phyloP scores from a whole-genome alignment of 495 filamentous ascomycete genomes.

The Jackrogersella minutella region DNA sequence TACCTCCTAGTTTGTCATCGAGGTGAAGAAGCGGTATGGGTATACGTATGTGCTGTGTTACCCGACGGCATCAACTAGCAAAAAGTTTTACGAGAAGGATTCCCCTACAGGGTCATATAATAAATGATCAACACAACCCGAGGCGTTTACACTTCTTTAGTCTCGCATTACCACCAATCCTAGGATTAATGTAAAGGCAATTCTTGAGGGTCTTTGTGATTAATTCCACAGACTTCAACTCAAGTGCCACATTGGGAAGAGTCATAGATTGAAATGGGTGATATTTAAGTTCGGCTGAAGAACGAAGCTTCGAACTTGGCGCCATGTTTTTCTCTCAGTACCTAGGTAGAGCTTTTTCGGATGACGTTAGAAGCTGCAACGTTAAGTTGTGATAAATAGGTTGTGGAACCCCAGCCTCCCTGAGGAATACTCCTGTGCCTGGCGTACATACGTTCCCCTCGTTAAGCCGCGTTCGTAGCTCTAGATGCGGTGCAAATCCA shows the following conservation, averaged over 20 bases:
- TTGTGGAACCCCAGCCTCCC: slow-evolving; percentile 32
- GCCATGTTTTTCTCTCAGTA: too few relatives aligned
- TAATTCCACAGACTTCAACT: not conserved
- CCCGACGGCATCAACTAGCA: not conserved
- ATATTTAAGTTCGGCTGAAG: not conserved
- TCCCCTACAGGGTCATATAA: not conserved
- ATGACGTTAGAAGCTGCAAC: slow-evolving; percentile 25
- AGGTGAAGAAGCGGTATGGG: slow-evolving; percentile 28
- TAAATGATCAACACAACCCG: not conserved
- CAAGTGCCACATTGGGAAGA: not conserved
- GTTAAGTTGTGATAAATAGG: slow-evolving; percentile 14
- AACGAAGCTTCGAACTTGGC: not conserved
- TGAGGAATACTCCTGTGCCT: slow-evolving; percentile 20
- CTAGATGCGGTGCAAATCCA: not conserved
- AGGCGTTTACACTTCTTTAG: not conserved
- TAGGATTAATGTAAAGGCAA: not conserved
- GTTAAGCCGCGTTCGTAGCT: slow-evolving; percentile 9
- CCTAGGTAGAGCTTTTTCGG: too few relatives aligned
- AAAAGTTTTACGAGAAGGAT: slow-evolving; percentile 26
- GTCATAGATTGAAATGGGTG: slow-evolving; percentile 1
- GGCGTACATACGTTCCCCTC: slow-evolving; percentile 23
- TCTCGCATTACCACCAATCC: not conserved
- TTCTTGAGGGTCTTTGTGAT: not conserved
- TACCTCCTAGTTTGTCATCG: not conserved
- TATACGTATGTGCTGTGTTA: slow-evolving; percentile 5